Evolutionary conservation across 1,139 yeast species (phyloP), one percentile per base, ranked within the genome.

Genomic region (Saccharomycopsis phalli): DNA sequence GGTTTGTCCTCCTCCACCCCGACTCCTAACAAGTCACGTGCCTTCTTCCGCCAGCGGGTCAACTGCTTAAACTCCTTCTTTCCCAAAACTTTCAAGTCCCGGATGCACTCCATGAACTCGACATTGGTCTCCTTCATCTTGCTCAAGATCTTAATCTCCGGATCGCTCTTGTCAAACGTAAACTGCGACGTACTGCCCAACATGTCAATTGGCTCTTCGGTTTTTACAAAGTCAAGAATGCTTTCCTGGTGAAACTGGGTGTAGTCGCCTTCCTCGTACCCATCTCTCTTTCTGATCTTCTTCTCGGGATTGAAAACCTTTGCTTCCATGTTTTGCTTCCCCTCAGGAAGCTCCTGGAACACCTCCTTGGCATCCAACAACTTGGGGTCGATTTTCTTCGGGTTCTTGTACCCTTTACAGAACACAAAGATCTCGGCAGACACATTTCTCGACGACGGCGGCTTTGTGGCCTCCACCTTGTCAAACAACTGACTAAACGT

Each of bases 341-440:
- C 82, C 46, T 78, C 82, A 13, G 80, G 77, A 48, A 91, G 64
- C 59, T 91, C 98, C 62, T 91, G 97, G 55, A 91, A 91, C 20
- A 93, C 97, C 56, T 83, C 87, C 57, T 74, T 82, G 19, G 97
- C 87, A 58, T 93, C 98, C 45, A 93, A 68, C 45, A 91, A 68
- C 55, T 94, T 74, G 36, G 97, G 95, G 63, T 93, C 98, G 49
- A 91, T 62, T 59, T 83, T 87, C 59, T 87, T 86, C 38, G 98
- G 98, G 10, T 97, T 96, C 60, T 87, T 91, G 65, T 83, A 91
- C 13, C 94, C 94, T 60, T 80, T 79, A 63, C 99, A 91, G 30
- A 88, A 96, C 41, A 91, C 98, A 57, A 91, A 91, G 55, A 93
- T 93, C 69, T 91, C 99, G 2, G 98, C 98, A 53, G 98, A 91